Conservation (phyloP, 2,329 filamentous ascomycete species). For the Paecilomyces variotii region DNA sequence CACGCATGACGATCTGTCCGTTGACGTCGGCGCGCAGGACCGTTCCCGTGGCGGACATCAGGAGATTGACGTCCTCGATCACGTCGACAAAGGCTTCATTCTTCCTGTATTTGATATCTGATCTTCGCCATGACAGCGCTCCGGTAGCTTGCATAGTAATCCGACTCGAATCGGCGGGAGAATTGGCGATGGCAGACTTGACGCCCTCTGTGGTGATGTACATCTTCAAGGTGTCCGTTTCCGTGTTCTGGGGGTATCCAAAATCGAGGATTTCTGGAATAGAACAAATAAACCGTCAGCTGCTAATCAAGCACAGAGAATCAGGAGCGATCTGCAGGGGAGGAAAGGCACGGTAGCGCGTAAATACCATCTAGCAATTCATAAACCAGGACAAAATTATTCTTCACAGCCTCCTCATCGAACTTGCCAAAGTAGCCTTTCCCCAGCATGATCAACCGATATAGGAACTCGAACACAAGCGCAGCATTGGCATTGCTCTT, state of each 20-base stretch:
- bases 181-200: slow-evolving; percentile 67
- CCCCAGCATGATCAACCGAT: slow-evolving; percentile 80
- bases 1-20: slow-evolving; percentile 97
- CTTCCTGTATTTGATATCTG: slow-evolving; percentile 97
- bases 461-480: slow-evolving; percentile 95
- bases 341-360: slow-evolving; percentile 1
- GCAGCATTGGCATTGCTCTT: slow-evolving; percentile 99
- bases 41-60: slow-evolving; percentile 96
- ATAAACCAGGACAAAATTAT: slow-evolving; percentile 98
- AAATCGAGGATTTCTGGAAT: slow-evolving; percentile 88
- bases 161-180: slow-evolving; percentile 78
- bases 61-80: slow-evolving; percentile 96
- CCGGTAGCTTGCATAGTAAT: slow-evolving; percentile 99
- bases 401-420: slow-evolving; percentile 98
- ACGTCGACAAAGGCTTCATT: slow-evolving; percentile 99
- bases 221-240: slow-evolving; percentile 98
- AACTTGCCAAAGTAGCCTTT: slow-evolving; percentile 98
- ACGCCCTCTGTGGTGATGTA: slow-evolving; percentile 99
- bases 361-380: slow-evolving; percentile 78
- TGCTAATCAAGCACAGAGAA: neutral
- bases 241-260: slow-evolving; percentile 97
- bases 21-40: slow-evolving; percentile 93
- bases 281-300: slow-evolving; percentile 1
- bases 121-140: slow-evolving; percentile 90
- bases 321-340: neutral